Base-by-base conservation (phyloP, 192 early-diverging fungal species). In the Coemansia sp. region DNA sequence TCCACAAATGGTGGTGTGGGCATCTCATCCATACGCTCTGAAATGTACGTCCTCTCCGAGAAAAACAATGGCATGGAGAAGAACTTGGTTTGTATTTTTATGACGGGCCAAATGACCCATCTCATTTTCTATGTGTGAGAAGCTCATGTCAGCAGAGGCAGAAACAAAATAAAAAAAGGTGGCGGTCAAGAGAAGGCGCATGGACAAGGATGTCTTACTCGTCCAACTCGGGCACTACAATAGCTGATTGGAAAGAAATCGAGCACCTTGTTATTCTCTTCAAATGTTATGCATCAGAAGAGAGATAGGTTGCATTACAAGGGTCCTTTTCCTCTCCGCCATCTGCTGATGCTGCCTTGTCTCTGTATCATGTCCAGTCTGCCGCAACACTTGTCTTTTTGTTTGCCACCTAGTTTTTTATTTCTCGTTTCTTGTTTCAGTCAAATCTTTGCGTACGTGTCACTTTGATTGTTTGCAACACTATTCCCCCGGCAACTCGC, bases 221-320 rank as follows among this genome's bases (percentile, higher is more conserved):
- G 29, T 7, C 7, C 7, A 2, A 2, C 7, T 7, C 29, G 2
- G 2, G 29, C 29, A 2, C 2, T 32, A 32, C 29, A 32, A 32
- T 32, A 32, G 29, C 29, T 32, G 26, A 26, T 50, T 50, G 11
- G 1, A 50, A 50, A 15, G 0, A 1, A 50, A 50, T 27, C 15
- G 14, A 29, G 46, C 12, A 50, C 11, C 46, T 12, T 22, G n/a
- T 8, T 11, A 2, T 14, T 14, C 5, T 14, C 24, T 50, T 21
- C 19, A 15, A 14, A 24, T 29, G 21, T 6, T 29, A 50, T 24
- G 46, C 14, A 24, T 50, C 26, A 50, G 46, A 50, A 50, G 46
- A 50, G 46, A 50, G 46, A 50, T 27, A 29, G 46, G 46, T n/a
- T 50, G 46, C 46, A 50, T 50, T 50, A 50, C 46, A 46, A 24